Evolutionary conservation across 495 filamentous ascomycete genomes (phyloP), one percentile per base, ranked within the genome.

Genomic region (Talaromyces borbonicus): DNA sequence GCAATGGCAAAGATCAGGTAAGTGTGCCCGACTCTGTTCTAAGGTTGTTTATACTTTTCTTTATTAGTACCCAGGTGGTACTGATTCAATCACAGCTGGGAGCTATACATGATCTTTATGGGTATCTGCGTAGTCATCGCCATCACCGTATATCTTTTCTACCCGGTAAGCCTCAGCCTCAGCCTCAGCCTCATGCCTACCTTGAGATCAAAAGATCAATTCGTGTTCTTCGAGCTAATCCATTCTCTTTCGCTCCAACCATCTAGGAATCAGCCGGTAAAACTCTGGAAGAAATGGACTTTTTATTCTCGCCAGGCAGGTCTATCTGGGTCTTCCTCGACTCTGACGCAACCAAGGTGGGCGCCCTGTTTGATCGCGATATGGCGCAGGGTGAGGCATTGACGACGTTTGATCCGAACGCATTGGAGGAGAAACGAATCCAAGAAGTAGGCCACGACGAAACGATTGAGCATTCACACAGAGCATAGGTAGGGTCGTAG

Each of bases 291-390:
- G 56, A 61, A 26, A 41, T 53, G n/a, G 56, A 60, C 31, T 58
- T 56, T 22, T 51, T 63, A 7, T 60, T 63, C 42, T 22, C 47
- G 1, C 54, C 51, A 33, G 37, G 49, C 11, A 30, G 53, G 1
- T 54, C 53, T 3, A 14, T 50, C 19, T 63, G 49, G 53, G 58
- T 59, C n/a, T 59, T 53, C 36, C 38, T 9, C 5, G 55, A 53
- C 31, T 38, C 23, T 1, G n/a, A 49, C 18, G 55, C 59, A 6
- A 54, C 46, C 7, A 56, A 59, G 29, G 52, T 62, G 11, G 59
- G 59, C 3, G 58, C 58, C 9, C 51, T 62, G 5, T 59, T 62
- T 32, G 53, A 62, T 24, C 55, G 58, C n/a, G 59, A 62, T 20
- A 50, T 61, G 40, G 49, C 51, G 12, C 58, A 53, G 41, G 59